phyloP scores from a whole-genome alignment of 352 stramenopile genomes.

The Chloridella minuta region DNA sequence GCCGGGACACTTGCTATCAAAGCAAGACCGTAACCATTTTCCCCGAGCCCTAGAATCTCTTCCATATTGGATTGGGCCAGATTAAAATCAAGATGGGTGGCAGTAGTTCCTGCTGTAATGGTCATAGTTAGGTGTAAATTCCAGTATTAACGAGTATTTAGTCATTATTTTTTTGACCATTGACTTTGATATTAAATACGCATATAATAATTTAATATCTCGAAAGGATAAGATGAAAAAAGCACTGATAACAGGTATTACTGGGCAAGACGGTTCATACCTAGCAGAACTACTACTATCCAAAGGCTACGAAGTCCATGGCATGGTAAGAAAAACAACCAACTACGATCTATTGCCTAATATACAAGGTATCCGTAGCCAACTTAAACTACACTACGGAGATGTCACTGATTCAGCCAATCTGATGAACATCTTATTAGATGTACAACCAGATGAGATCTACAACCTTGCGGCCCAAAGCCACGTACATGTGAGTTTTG shows the following conservation, averaged over 20 bases:
- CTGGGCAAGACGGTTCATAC: conserved; percentile 90
- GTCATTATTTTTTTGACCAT: too few species aligned
- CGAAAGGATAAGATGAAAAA: too few species aligned
- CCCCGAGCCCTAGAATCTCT: too few species aligned
- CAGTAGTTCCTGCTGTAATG: too few species aligned
- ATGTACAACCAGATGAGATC: conserved; percentile 70
- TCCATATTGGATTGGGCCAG: too few species aligned
- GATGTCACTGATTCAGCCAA: conserved; percentile 88
- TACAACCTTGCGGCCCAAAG: conserved; percentile 97
- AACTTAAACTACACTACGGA: conserved; percentile 86
- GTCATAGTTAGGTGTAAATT: too few species aligned
- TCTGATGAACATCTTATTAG: conserved; percentile 64
- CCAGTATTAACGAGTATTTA: too few species aligned
- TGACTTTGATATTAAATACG: too few species aligned
- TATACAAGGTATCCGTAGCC: background rate
- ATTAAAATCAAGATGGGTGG: too few species aligned
- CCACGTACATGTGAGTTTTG: conserved; percentile 94
- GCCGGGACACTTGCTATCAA: too few species aligned
- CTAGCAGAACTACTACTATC: conserved; percentile 63
- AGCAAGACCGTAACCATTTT: too few species aligned
- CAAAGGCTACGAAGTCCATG: conserved; percentile 55
- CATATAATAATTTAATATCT: too few species aligned
- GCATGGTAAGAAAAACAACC: conserved; percentile 87
- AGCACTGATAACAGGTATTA: conserved; percentile 41
- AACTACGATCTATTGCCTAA: conserved; percentile 68